Evolutionary conservation across 495 filamentous ascomycete genomes (phyloP).

Genomic region (Staphylotrichum longicolle): DNA sequence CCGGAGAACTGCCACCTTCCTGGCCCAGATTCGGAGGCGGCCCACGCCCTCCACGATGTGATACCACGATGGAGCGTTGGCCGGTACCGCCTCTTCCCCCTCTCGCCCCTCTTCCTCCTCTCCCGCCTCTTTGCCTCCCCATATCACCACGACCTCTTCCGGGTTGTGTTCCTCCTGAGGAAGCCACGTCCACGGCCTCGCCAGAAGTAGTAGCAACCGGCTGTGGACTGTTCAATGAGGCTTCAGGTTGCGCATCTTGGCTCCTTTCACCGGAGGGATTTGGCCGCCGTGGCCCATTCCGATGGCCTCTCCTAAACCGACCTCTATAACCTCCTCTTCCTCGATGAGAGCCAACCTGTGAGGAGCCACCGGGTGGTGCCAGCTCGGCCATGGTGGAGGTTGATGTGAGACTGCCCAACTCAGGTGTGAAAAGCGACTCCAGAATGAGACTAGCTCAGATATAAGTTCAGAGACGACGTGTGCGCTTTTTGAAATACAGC

Average conservation of each 20-base stretch:
- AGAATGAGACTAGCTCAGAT: neutral
- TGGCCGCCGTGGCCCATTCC: constrained; percentile 1
- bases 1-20: constrained; percentile 25
- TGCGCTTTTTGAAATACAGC: constrained; percentile 59
- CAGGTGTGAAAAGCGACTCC: neutral
- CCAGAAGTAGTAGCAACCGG: neutral
- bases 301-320: constrained; percentile 15
- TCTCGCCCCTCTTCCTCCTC: constrained; percentile 39
- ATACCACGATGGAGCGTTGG: constrained; percentile 40
- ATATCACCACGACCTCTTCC: constrained; percentile 22
- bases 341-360: constrained; percentile 23
- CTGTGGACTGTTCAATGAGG: constrained; percentile 8
- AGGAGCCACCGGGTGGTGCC: constrained; percentile 7
- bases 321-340: constrained; percentile 28
- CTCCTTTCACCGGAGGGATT: neutral
- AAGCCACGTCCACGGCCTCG: neutral
- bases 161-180: neutral
- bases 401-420: neutral
- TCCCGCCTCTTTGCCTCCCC: constrained; percentile 41
- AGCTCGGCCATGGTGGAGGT: constrained; percentile 22
- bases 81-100: constrained; percentile 24
- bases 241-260: constrained; percentile 5
- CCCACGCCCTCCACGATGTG: constrained; percentile 53
- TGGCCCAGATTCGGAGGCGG: constrained; percentile 36
- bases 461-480: neutral